Evolutionary conservation across 78 protist genomes (phyloP).

Genomic region (Emiliania huxleyi): DNA sequence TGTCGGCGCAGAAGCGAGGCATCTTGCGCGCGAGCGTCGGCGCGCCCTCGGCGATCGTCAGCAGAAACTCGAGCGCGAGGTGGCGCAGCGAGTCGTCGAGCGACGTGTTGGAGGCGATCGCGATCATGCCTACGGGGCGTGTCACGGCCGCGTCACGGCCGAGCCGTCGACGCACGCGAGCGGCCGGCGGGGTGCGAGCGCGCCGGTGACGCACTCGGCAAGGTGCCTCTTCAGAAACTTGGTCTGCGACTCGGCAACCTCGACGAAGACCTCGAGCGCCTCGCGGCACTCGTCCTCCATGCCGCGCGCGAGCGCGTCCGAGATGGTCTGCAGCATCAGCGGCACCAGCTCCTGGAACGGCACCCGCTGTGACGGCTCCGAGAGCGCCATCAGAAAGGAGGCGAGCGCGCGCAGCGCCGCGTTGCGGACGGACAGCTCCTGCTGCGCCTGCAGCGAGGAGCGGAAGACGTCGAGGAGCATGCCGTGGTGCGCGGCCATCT

Average conservation of each 20-base stretch:
- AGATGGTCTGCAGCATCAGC: neutral
- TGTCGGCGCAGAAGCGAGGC: neutral
- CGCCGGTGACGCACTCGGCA: neutral
- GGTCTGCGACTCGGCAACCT: conserved; percentile 27
- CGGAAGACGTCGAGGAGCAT: neutral
- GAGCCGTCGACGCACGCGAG: too few relatives aligned
- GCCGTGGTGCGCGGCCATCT: neutral
- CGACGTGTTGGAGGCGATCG: neutral
- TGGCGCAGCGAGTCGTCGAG: conserved; percentile 41
- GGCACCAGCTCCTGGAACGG: conserved; percentile 26
- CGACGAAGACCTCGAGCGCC: conserved; percentile 36
- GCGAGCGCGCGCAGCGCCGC: neutral
- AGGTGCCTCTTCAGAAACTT: neutral
- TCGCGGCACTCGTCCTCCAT: conserved; percentile 25
- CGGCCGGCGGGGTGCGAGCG: too few relatives aligned
- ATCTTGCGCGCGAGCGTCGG: neutral
- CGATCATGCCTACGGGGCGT: too few relatives aligned
- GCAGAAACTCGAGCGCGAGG: conserved; percentile 47
- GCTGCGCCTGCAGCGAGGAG: neutral
- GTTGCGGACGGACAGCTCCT: neutral
- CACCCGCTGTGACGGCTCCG: neutral
- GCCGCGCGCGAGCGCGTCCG: neutral
- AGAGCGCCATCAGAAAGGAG: neutral
- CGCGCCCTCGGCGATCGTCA: conserved; percentile 36
- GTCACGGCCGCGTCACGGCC: too few relatives aligned